Evolutionary conservation across 306 rosid species (phyloP), one percentile per base, ranked within the genome.

Genomic region (Pterocarpus santalinus): DNA sequence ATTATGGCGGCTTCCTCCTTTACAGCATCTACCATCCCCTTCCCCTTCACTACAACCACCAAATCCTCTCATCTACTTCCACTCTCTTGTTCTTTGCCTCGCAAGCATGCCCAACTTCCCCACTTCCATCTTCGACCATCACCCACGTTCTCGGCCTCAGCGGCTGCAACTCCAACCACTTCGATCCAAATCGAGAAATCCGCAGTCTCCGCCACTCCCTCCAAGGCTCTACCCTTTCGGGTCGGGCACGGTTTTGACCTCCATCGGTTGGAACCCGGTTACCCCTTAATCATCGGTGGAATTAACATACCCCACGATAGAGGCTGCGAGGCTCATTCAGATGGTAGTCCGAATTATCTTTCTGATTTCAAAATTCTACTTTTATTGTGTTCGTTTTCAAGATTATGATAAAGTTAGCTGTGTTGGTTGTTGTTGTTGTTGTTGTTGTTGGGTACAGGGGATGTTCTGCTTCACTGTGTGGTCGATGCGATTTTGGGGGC

Each of bases 301-400:
- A 93, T 96, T 72, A 69, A 78, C 83, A 78, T 96, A 55, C 99
- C 99, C 44, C 99, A 96, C 78, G 97, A 96, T 0, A 80, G 89
- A 84, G 99, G 99, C 71, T 96, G 99, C 86, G 99, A 93, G 77
- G 99, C 99, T 61, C 98, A 96, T 65, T 96, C 99, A 22, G 99
- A 96, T 82, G 99, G 98, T 94, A 83, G 38, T 73, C 38, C 8
- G 12, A 9, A 47, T 15, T 46, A 55, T 51, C 41, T 51, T 62
- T 72, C 13, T 28, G 3, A 0, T 28, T 39, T 16, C 22, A 35
- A 10, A 57, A 14, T 34, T n/a, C 5, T 9, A 43, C 16, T 46
- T 46, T 11, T 12, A 1, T 34, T 12, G 5, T 28, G 15, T 10
- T 60, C 7, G 12, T 2, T 46, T 61, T 60, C 5, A 2, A 53